These are phyloP conservation scores for Diaporthe amygdali DNA, from an alignment of 2,329 filamentous ascomycete species.

Conservation along the genomic window DNA sequence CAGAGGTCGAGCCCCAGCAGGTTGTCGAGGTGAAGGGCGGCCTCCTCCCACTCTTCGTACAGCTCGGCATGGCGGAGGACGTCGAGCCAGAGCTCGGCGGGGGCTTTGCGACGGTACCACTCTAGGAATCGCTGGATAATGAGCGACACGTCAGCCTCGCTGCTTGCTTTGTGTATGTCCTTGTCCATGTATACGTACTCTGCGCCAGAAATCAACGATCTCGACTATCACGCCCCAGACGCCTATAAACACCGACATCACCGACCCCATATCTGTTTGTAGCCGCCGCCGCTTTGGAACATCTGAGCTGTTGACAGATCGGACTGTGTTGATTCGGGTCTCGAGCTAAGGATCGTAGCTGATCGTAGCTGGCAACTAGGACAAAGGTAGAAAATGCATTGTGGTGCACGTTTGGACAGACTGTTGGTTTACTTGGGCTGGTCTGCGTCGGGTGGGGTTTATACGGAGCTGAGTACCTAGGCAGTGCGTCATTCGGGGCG, in stretches of 20 bases:
- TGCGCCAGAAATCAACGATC: conserved; percentile 67
- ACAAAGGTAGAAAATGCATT: neutral
- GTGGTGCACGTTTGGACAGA: neutral
- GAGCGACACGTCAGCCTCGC: neutral
- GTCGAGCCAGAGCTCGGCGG: conserved; percentile 69
- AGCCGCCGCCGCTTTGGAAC: neutral
- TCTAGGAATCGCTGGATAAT: conserved; percentile 64
- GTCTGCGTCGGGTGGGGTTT: neutral
- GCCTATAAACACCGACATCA: conserved; percentile 43
- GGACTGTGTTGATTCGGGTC: neutral
- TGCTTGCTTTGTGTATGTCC: neutral
- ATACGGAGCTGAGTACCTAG: neutral
- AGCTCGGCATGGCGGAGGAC: conserved; percentile 68
- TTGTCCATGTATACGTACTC: conserved; percentile 47
- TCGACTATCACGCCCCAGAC: conserved; percentile 66
- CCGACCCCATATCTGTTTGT: conserved; percentile 22
- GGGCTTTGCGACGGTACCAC: conserved; percentile 71
- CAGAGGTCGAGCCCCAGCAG: conserved; percentile 81
- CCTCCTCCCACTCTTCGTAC: conserved; percentile 87
- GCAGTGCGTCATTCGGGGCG: neutral
- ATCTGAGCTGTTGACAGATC: neutral
- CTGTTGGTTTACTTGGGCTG: neutral
- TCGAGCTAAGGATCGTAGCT: neutral
- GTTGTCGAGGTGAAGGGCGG: conserved; percentile 83
- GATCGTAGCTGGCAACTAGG: neutral